Evolutionary conservation across 805 yeast species (phyloP).

Genomic region (Kluyveromyces lactis): DNA sequence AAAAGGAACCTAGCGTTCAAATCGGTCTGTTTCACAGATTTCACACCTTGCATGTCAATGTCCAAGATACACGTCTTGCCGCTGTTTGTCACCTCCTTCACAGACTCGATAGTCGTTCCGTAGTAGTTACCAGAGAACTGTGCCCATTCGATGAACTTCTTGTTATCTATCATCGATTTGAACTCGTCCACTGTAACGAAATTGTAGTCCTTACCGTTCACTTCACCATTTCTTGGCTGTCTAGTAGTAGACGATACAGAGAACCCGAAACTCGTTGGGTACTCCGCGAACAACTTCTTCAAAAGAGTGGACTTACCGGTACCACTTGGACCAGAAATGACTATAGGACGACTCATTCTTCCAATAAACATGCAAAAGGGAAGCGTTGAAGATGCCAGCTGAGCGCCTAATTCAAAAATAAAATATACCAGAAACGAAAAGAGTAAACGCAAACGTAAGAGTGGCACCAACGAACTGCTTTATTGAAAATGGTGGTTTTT

Average conservation of each 20-base stretch:
- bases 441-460: too few relatives aligned
- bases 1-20: slow-evolving; percentile 82
- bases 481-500: too few relatives aligned
- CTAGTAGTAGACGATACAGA: slow-evolving; percentile 88
- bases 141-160: slow-evolving; percentile 93
- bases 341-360: slow-evolving; percentile 63
- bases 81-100: slow-evolving; percentile 44
- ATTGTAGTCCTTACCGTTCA: slow-evolving; percentile 81
- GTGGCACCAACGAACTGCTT: too few relatives aligned
- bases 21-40: slow-evolving; percentile 74
- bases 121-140: slow-evolving; percentile 96
- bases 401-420: too few relatives aligned
- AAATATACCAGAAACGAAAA: too few relatives aligned
- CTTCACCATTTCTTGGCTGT: slow-evolving; percentile 85
- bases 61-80: slow-evolving; percentile 85
- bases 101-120: slow-evolving; percentile 87
- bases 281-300: slow-evolving; percentile 83
- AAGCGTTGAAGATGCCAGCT: too few relatives aligned
- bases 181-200: slow-evolving; percentile 75
- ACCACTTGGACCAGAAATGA: slow-evolving; percentile 93
- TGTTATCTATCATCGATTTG: slow-evolving; percentile 61
- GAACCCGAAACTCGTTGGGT: slow-evolving; percentile 85
- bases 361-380: background rate
- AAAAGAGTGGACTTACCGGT: slow-evolving; percentile 93
- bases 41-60: slow-evolving; percentile 99